These are phyloP conservation scores for Tetrapisispora namnaoensis DNA, from an alignment of 805 yeast genomes.

Conservation along the genomic window DNA sequence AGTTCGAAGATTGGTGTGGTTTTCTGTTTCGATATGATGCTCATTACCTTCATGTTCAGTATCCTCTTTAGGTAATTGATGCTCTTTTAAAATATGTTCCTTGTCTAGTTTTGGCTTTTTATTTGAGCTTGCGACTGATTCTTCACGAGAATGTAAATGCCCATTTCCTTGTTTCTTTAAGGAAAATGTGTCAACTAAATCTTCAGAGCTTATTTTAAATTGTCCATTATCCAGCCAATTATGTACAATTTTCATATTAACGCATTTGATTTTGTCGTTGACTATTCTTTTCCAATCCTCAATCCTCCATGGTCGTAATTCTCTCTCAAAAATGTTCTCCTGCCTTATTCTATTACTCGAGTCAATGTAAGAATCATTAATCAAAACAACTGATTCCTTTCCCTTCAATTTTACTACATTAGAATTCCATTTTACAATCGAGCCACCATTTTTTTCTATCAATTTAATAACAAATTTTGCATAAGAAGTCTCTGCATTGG, in stretches of 20 bases:
- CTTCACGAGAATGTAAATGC: not conserved
- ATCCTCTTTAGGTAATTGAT: not conserved
- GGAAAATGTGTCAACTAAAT: not conserved
- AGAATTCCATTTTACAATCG: conserved; percentile 4
- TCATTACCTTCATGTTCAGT: not conserved
- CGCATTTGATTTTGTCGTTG: conserved; percentile 7
- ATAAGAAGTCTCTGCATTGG: conserved; percentile 12
- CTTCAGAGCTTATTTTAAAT: not conserved
- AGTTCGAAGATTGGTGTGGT: not conserved
- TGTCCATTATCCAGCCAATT: conserved; percentile 9
- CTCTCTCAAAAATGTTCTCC: conserved; percentile 15
- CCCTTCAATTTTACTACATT: not conserved
- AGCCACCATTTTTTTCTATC: conserved; percentile 18
- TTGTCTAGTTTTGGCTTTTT: not conserved
- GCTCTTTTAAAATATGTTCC: not conserved
- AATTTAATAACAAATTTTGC: conserved; percentile 10
- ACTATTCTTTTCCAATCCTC: conserved; percentile 5
- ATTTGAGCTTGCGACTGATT: not conserved
- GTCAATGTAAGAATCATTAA: conserved; percentile 21
- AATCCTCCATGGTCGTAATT: conserved; percentile 11
- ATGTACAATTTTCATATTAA: conserved; percentile 10
- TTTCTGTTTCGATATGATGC: not conserved
- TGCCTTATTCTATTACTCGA: conserved; percentile 6
- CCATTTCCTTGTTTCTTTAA: not conserved
- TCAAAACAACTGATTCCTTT: conserved; percentile 8